Percentiles rank a stretch among this genome's conserved stretches.
phyloP scores from a whole-genome alignment of 768 basidiomycete genomes.

The Suillus ampliporus region DNA sequence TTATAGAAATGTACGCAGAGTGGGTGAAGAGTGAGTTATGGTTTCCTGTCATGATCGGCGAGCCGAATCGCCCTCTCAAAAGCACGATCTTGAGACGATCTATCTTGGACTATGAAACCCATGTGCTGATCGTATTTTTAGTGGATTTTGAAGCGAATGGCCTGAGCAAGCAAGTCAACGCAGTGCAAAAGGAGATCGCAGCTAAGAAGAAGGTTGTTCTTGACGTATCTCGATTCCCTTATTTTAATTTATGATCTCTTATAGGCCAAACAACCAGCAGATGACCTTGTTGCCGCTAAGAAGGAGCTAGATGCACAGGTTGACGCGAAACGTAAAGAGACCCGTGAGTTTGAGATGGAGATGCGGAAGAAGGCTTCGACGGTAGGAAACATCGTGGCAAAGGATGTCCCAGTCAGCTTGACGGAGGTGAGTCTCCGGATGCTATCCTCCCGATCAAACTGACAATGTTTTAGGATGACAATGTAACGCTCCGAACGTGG shows the following conservation, averaged over 20 bases:
- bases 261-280: constrained; percentile 90
- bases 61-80: constrained; percentile 8
- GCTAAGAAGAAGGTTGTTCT: constrained; percentile 86
- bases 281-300: constrained; percentile 86
- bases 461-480: constrained; percentile 75
- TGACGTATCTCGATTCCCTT: background rate
- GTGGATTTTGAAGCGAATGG: constrained; percentile 88
- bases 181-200: constrained; percentile 92
- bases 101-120: background rate
- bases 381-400: constrained; percentile 93
- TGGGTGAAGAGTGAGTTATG: constrained; percentile 89
- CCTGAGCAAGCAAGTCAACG: constrained; percentile 83
- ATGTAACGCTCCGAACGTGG: constrained; percentile 80
- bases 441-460: background rate
- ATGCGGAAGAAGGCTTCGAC: constrained; percentile 83
- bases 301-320: constrained; percentile 84
- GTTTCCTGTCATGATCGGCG: constrained; percentile 12
- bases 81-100: background rate
- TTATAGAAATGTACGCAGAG: constrained; percentile 88
- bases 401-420: constrained; percentile 80
- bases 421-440: constrained; percentile 72
- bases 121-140: constrained; percentile 35
- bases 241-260: constrained; percentile 5
- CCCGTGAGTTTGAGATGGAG: constrained; percentile 73
- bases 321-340: constrained; percentile 74